Conservation (phyloP, 805 yeast genomes). For the Lipomyces yamadae region DNA sequence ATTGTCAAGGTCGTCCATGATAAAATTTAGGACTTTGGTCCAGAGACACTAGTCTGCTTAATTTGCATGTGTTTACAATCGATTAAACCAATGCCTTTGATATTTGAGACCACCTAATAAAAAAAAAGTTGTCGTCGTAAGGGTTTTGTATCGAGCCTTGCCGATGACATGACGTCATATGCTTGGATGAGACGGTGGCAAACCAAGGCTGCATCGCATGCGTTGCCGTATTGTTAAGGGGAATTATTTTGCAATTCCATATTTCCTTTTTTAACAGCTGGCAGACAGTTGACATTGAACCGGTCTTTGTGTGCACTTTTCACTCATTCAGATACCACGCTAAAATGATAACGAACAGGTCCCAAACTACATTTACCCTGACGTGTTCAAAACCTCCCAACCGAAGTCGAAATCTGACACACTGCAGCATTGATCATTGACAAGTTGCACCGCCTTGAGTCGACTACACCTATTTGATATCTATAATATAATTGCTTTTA, state of each 20-base stretch:
- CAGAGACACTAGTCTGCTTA: too few species aligned
- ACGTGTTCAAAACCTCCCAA: background rate
- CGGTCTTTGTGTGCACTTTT: background rate
- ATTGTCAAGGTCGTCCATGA: conserved; percentile 18
- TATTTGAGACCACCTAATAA: background rate
- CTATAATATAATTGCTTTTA: background rate
- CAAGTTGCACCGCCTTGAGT: background rate
- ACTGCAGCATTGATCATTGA: background rate
- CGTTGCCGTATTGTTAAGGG: background rate
- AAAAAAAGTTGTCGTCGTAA: background rate
- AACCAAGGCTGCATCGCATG: background rate
- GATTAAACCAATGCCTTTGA: background rate
- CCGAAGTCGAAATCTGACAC: background rate
- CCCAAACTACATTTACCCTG: background rate
- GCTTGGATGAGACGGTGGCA: background rate
- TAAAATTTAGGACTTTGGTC: background rate
- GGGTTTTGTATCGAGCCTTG: background rate
- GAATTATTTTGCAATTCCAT: background rate
- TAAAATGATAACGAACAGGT: too few species aligned
- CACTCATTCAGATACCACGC: too few species aligned
- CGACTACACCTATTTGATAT: background rate
- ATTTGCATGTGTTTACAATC: too few species aligned
- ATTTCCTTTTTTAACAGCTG: too few species aligned
- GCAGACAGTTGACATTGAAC: background rate
- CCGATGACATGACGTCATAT: background rate